Evolutionary conservation across 345 rosid species (phyloP).

Genomic region (Bruguiera sexangula): DNA sequence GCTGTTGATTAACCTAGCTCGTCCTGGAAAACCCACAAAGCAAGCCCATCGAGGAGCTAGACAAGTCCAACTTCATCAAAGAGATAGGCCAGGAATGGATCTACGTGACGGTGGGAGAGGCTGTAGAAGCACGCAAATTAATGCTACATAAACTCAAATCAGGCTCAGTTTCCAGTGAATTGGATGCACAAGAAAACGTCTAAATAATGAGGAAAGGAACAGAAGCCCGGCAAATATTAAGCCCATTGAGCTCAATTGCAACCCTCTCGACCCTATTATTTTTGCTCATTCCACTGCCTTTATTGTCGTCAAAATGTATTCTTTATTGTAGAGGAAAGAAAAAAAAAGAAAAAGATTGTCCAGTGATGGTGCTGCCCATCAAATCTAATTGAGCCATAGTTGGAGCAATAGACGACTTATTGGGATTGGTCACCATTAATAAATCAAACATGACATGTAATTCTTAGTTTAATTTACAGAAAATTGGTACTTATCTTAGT

Average conservation of each 20-base stretch:
- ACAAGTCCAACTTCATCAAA: too few relatives aligned
- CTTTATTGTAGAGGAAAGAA: background rate
- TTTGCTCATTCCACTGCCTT: background rate
- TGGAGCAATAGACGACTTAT: background rate
- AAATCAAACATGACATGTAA: background rate
- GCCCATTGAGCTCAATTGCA: background rate
- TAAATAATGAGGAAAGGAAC: background rate
- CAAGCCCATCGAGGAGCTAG: too few relatives aligned
- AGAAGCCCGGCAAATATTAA: background rate
- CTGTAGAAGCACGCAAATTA: constrained; percentile 21
- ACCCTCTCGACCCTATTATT: too few relatives aligned
- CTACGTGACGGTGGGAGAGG: too few relatives aligned
- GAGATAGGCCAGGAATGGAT: too few relatives aligned
- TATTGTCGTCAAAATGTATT: background rate
- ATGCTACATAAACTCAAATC: constrained; percentile 19
- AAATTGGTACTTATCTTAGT: background rate
- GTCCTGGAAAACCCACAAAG: too few relatives aligned
- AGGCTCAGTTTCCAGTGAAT: background rate
- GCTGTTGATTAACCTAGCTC: too few relatives aligned
- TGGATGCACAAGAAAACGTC: constrained; percentile 14
- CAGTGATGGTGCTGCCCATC: background rate
- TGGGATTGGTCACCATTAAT: background rate
- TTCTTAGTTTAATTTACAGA: background rate
- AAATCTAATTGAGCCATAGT: background rate
- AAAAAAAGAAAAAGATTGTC: too few relatives aligned